A percentile compares a stretch with the other conserved stretches of the same genome.
Conservation (phyloP, 2,329 filamentous ascomycete species). For the Coniochaeta prunicola region DNA sequence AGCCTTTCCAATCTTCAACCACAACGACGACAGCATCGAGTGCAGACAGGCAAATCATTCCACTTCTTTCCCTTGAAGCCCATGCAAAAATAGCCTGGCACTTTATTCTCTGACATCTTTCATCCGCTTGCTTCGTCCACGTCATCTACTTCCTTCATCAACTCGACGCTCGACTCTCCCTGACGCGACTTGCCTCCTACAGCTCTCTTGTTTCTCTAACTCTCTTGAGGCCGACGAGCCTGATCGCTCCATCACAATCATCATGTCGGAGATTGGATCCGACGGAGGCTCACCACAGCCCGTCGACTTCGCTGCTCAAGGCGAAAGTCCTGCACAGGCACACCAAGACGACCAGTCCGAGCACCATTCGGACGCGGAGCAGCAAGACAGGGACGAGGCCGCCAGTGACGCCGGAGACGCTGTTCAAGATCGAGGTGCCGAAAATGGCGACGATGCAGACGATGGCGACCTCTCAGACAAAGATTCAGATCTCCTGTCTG, state of each 20-base stretch:
- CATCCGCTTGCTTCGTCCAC: background rate
- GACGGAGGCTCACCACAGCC: background rate
- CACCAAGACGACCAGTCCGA: background rate
- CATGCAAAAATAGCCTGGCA: background rate
- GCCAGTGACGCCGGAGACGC: background rate
- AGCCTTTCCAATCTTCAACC: background rate
- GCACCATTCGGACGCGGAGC: background rate
- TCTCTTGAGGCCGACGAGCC: background rate
- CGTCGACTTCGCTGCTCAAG: background rate
- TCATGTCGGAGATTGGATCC: background rate
- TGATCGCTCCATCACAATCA: background rate
- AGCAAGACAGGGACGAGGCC: background rate
- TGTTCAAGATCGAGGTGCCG: slow-evolving; percentile 5
- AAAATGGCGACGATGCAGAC: slow-evolving; percentile 12
- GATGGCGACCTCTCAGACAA: slow-evolving; percentile 38
- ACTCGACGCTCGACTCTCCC: background rate
- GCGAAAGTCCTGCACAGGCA: background rate
- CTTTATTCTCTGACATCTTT: too few relatives aligned
- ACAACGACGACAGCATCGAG: background rate
- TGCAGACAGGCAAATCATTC: background rate
- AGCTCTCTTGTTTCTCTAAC: background rate
- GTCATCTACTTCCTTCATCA: background rate
- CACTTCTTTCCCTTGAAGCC: background rate
- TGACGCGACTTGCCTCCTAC: background rate
- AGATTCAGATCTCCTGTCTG: slow-evolving; percentile 55